Evolutionary conservation across 73 alveolate species (phyloP), one percentile per base, ranked within the genome.

Genomic region (Symbiodinium natans): DNA sequence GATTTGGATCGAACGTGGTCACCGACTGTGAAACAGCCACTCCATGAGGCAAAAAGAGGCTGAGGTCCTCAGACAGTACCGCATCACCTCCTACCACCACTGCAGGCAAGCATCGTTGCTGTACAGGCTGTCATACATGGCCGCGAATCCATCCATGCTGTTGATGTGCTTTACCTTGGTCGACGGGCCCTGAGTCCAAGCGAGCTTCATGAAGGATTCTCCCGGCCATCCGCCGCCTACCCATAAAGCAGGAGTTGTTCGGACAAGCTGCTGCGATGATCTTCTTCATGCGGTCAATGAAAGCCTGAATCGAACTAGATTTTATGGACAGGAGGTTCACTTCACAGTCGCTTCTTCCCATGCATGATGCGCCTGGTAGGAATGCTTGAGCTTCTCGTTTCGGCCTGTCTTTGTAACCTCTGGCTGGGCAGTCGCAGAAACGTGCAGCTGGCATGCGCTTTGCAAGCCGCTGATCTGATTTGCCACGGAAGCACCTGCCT

Each of bases 401-500:
- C 98, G 63, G n/a, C 98, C 98, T 36, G 98, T 92, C 98, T 92
- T 92, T 11, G 98, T 92, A 39, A 92, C 98, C 97, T 87, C 85
- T 9, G 31, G 74, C 19, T 0, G 92, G 9, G 33, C 54, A 4
- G 63, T 59, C 0, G 19, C 48, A 21, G 25, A 31, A 10, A 75
- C 31, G 86, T n/a, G 13, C 59, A 9, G 59, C 21, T 46, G 59
- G 59, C 59, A 46, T 46, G 59, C 21, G 59, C 6, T 46, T n/a
- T n/a, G n/a, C n/a, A n/a, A n/a, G n/a, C n/a, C n/a, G n/a, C n/a
- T n/a, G n/a, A n/a, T n/a, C n/a, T n/a, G n/a, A n/a, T n/a, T n/a
- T n/a, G n/a, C n/a, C n/a, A n/a, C n/a, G n/a, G n/a, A n/a, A n/a
- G 59, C 59, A 46, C 21, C 13, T 27, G 48, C 97, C 98, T 92